Conservation (phyloP, 441 rosid genomes). For the Erodium moschatum region DNA sequence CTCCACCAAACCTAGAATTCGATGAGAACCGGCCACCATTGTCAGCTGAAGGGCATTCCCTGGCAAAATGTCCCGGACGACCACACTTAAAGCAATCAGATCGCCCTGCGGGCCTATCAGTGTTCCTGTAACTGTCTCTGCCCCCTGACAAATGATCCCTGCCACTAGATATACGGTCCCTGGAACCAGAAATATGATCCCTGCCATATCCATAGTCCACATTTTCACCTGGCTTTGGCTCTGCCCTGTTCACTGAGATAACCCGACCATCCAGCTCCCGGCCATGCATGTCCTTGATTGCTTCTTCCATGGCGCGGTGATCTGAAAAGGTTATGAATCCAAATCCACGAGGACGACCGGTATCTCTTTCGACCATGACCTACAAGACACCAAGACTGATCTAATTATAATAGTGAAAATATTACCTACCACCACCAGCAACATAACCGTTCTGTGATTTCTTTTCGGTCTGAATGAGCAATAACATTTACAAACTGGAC, state of each 20-base stretch:
- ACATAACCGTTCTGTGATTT: background rate
- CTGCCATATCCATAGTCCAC: conserved; percentile 69
- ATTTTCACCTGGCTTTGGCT: conserved; percentile 64
- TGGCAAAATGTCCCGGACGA: conserved; percentile 86
- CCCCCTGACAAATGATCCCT: conserved; percentile 14
- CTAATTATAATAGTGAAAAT: background rate
- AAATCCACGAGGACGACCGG: conserved; percentile 90
- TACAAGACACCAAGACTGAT: conserved; percentile 27
- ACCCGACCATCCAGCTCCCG: conserved; percentile 74
- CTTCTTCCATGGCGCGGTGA: conserved; percentile 86
- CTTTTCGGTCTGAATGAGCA: background rate
- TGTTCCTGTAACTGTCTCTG: conserved; percentile 39
- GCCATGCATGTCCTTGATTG: conserved; percentile 94
- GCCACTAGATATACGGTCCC: conserved; percentile 26
- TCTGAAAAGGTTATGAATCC: conserved; percentile 89
- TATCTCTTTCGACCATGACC: conserved; percentile 94
- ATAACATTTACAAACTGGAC: background rate
- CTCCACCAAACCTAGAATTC: conserved; percentile 62
- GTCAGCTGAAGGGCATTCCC: conserved; percentile 20
- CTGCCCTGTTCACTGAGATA: conserved; percentile 94
- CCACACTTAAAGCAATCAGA: conserved; percentile 90
- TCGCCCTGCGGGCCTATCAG: conserved; percentile 58
- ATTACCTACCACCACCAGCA: background rate
- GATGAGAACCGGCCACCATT: conserved; percentile 31
- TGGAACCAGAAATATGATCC: conserved; percentile 44